phyloP scores from a whole-genome alignment of 2,329 filamentous ascomycete species.

The Escovopsis sp. region DNA sequence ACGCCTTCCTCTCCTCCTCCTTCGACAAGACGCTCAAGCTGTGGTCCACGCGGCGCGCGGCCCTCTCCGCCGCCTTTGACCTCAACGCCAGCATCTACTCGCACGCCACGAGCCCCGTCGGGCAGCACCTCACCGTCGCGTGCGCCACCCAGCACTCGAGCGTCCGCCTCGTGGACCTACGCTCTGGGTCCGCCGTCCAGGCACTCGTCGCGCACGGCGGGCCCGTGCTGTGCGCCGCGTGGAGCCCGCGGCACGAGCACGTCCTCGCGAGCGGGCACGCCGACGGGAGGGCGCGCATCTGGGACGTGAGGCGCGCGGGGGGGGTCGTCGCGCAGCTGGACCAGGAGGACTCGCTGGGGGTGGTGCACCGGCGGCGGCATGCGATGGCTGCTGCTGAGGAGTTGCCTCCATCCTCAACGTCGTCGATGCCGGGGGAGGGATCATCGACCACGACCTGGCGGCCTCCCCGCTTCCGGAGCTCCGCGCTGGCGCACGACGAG shows the following conservation, averaged over 20 bases:
- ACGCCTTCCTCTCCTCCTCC: constrained; percentile 60
- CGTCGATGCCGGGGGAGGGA: too few relatives aligned
- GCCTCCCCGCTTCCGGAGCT: constrained; percentile 26
- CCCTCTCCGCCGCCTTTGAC: constrained; percentile 49
- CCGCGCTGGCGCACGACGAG: constrained; percentile 57
- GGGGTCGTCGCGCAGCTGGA: constrained; percentile 65
- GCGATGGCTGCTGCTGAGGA: too few relatives aligned
- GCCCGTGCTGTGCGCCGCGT: constrained; percentile 53
- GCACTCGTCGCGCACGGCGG: constrained; percentile 54
- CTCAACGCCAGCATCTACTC: constrained; percentile 57
- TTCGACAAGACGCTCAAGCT: constrained; percentile 66
- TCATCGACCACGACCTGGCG: constrained; percentile 13
- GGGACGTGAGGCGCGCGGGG: constrained; percentile 72
- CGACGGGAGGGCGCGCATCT: constrained; percentile 70
- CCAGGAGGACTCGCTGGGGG: constrained; percentile 65
- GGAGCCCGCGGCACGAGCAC: constrained; percentile 71
- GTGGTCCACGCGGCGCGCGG: constrained; percentile 50
- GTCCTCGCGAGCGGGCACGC: constrained; percentile 71
- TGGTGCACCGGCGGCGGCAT: constrained; percentile 29
- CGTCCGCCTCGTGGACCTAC: constrained; percentile 72
- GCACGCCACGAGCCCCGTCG: constrained; percentile 61
- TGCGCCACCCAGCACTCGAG: constrained; percentile 77
- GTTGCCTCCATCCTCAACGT: too few relatives aligned
- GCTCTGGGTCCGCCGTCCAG: constrained; percentile 59
- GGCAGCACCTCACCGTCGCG: constrained; percentile 63